These are phyloP conservation scores for Tetrapisispora fleetii DNA, from an alignment of 805 yeast genomes.

Conservation along the genomic window DNA sequence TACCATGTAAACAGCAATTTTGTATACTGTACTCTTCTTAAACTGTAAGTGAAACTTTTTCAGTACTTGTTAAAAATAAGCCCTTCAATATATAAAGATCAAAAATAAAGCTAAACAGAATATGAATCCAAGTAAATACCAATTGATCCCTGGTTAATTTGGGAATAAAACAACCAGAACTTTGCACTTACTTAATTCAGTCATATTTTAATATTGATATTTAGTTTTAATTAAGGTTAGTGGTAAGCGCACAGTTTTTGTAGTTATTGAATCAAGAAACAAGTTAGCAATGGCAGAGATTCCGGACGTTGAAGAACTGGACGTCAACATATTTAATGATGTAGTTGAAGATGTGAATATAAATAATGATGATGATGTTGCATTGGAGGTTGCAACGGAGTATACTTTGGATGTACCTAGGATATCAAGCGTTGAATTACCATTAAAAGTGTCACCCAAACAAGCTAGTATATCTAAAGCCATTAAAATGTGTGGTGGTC, in stretches of 20 bases:
- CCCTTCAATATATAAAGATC: too few species aligned
- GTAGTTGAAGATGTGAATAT: neutral
- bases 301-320: neutral
- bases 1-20: too few species aligned
- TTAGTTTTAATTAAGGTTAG: too few species aligned
- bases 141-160: too few species aligned
- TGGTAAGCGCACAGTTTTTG: neutral
- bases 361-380: neutral
- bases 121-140: too few species aligned
- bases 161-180: too few species aligned
- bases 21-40: too few species aligned
- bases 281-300: neutral
- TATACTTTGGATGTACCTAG: constrained; percentile 65
- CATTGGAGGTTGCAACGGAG: constrained; percentile 35
- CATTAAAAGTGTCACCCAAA: constrained; percentile 45
- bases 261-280: neutral
- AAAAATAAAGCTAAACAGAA: too few species aligned
- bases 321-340: neutral
- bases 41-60: too few species aligned
- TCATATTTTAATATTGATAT: too few species aligned
- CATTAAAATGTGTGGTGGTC: constrained; percentile 61
- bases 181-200: too few species aligned
- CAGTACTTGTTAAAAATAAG: too few species aligned
- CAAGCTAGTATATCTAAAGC: constrained; percentile 50
- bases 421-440: constrained; percentile 68